Evolutionary conservation across 2,329 filamentous ascomycete genomes (phyloP).

Genomic region (Fusarium globosum): DNA sequence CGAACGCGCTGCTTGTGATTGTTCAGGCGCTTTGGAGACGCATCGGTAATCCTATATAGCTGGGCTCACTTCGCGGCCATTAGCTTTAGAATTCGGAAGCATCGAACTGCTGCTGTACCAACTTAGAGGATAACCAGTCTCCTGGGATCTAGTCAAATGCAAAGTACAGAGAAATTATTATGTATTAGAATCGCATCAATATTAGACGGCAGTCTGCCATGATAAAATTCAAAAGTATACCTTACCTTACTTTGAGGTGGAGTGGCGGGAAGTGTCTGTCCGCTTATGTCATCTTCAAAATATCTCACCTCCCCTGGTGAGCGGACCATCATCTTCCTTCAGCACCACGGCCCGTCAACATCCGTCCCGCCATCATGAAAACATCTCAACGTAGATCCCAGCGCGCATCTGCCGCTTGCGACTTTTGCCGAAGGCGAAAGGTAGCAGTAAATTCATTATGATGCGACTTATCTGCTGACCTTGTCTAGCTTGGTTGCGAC

Average conservation of each 20-base stretch:
- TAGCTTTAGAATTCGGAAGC: too few relatives aligned
- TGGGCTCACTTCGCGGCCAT: too few relatives aligned
- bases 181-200: too few relatives aligned
- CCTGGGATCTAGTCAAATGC: too few relatives aligned
- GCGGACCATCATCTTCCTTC: not conserved
- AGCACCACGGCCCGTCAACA: not conserved
- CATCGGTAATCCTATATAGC: too few relatives aligned
- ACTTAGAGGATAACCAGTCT: too few relatives aligned
- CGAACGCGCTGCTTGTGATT: too few relatives aligned
- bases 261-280: not conserved
- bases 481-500: conserved; percentile 31
- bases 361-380: not conserved
- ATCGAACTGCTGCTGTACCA: too few relatives aligned
- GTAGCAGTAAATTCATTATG: not conserved
- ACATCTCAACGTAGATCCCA: not conserved
- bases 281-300: conserved; percentile 6
- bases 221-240: not conserved
- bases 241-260: not conserved
- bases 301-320: not conserved
- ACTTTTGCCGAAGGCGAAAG: conserved; percentile 40
- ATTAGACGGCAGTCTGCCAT: not conserved
- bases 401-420: conserved; percentile 25
- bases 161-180: too few relatives aligned
- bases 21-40: too few relatives aligned
- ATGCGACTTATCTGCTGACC: fast-evolving